Evolutionary conservation across 2,329 filamentous ascomycete genomes (phyloP), one percentile per base, ranked within the genome.

Genomic region (Cordyceps cateniannulata): DNA sequence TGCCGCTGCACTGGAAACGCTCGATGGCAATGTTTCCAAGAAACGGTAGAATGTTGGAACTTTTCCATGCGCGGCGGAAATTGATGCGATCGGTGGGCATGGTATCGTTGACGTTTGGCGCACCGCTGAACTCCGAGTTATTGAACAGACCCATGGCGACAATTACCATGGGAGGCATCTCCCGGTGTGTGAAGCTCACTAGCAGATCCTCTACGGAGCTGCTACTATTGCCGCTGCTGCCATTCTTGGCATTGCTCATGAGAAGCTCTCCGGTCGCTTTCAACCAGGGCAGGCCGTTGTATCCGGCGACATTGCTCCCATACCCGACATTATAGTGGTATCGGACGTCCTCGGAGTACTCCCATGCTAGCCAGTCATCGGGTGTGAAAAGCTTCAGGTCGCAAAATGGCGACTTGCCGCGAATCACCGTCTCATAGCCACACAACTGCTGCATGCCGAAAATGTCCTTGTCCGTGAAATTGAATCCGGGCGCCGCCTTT

Each of bases 121-220:
- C 77, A 0, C 76, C 74, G 10, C 80, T 80, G 62, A 80, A 81
- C 0, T 76, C 79, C 3, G 83, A 85, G 71, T 88, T 88, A 75
- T 89, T 89, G 77, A 88, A 89, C 5, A 90, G 76, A 0, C 86
- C 86, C 71, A 89, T 79, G 0, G 86, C 85, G 1, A 88, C 86
- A 1, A 85, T 73, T 1, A 88, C 84, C 62, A 84, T 85, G 1
- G 87, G 86, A 1, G 86, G 86, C 2, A 89, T 74, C 69, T 89
- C 86, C 22, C 86, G 82, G 69, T 89, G 86, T 0, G 86, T 89
- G 73, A 89, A 89, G 57, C 83, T 85, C 45, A 89, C 77, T 67
- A 85, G 87, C 8, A 89, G 76, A 60, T 88, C 84, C 67, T 89
- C 79, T 14, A 67, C 68, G 16, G 20, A 9, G 18, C 55, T 50